A percentile compares a stretch with the other conserved stretches of the same genome.
These are phyloP conservation scores for Phytophthora citricola DNA, from an alignment of 352 stramenopile genomes.

Conservation along the genomic window DNA sequence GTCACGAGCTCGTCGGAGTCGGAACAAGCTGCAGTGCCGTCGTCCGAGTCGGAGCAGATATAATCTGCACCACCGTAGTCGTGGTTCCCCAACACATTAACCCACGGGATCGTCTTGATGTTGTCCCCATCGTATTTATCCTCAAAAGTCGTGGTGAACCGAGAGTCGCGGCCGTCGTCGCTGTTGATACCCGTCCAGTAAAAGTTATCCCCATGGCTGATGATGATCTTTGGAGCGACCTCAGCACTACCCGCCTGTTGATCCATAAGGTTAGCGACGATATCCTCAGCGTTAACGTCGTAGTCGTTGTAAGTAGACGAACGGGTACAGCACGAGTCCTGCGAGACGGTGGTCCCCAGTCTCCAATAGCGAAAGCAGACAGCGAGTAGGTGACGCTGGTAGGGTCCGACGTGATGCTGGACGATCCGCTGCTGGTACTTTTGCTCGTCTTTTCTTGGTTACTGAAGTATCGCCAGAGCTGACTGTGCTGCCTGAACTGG, in stretches of 20 bases:
- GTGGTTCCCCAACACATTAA: slow-evolving; percentile 73
- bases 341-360: slow-evolving; percentile 68
- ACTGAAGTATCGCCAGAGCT: slow-evolving; percentile 21
- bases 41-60: slow-evolving; percentile 46
- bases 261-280: slow-evolving; percentile 64
- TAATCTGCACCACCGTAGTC: slow-evolving; percentile 65
- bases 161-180: slow-evolving; percentile 43
- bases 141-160: slow-evolving; percentile 63
- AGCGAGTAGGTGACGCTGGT: slow-evolving; percentile 48
- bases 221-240: slow-evolving; percentile 57
- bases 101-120: slow-evolving; percentile 57
- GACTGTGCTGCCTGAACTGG: slow-evolving; percentile 15
- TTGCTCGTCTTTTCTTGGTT: slow-evolving; percentile 24
- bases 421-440: slow-evolving; percentile 24
- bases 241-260: slow-evolving; percentile 46
- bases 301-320: slow-evolving; percentile 59
- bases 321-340: slow-evolving; percentile 74
- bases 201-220: slow-evolving; percentile 72
- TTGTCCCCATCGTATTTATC: slow-evolving; percentile 44
- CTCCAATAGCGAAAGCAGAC: slow-evolving; percentile 70
- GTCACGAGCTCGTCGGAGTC: slow-evolving; percentile 33
- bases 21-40: slow-evolving; percentile 35
- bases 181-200: slow-evolving; percentile 69
- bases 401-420: slow-evolving; percentile 37
- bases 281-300: slow-evolving; percentile 65